A percentile compares a stretch with the other conserved stretches of the same genome.
phyloP scores from a whole-genome alignment of 73 alveolate genomes.

The Uronychia binucleata region DNA sequence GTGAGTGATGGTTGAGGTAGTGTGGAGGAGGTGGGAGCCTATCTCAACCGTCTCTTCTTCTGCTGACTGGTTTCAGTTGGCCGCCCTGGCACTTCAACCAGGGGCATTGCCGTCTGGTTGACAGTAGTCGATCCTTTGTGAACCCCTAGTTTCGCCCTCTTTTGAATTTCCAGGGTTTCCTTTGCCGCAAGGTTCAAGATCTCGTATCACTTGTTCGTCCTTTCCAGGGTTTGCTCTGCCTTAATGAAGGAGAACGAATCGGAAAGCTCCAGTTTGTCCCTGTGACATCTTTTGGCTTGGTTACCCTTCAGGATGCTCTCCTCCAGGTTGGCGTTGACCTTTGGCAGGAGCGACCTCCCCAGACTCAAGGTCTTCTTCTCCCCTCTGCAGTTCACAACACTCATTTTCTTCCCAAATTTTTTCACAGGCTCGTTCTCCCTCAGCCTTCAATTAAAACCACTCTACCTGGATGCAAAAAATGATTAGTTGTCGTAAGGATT shows the following conservation, averaged over 20 bases:
- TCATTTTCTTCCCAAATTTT: background rate
- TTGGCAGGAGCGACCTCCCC: background rate
- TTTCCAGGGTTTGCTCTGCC: background rate
- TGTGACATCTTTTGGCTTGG: background rate
- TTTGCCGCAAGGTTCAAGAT: background rate
- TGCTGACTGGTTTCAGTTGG: too few species aligned
- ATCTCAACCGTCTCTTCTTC: too few species aligned
- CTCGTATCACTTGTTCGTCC: background rate
- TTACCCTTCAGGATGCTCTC: background rate
- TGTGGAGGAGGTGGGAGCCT: too few species aligned
- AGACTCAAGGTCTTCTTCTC: background rate
- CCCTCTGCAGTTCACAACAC: background rate
- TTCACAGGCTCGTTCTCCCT: too few species aligned
- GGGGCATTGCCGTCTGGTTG: background rate
- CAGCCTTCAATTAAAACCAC: too few species aligned
- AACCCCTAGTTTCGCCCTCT: background rate
- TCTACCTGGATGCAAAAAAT: background rate
- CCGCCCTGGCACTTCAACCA: too few species aligned
- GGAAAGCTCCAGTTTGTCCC: background rate
- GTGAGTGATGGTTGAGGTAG: too few species aligned
- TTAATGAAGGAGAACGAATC: background rate
- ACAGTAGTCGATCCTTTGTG: background rate
- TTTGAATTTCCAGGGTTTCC: background rate
- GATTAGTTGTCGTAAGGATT: background rate
- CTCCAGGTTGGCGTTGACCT: background rate